Evolutionary conservation across 306 rosid species (phyloP), one percentile per base, ranked within the genome.

Genomic region (Corylus avellana): DNA sequence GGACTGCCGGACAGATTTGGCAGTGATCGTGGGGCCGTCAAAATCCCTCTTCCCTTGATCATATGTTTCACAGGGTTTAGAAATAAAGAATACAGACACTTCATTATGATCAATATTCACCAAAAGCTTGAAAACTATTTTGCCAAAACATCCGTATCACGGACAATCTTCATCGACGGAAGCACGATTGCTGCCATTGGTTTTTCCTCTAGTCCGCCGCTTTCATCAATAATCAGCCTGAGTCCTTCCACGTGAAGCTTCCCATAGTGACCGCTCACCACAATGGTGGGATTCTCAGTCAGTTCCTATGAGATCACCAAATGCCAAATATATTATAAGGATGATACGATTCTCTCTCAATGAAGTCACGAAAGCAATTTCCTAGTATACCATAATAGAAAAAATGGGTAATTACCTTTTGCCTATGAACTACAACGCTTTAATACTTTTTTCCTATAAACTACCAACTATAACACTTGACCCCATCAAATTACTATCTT

Each of bases 191-290:
- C 97, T 66, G 97, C 98, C 56, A 94, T 80, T 10, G 97, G 91
- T 17, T 57, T 91, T 50, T 92, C 76, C 57, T 69, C 63, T 10
- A 12, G 72, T 0, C 98, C 98, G 8, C 97, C 98, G 10, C 97
- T 91, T 87, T 92, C 90, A 50, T 94, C 98, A 42, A 94, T 88
- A 73, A 92, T 83, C 81, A 94, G 77, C 84, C 97, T 79, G 13
- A 83, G 86, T 64, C 97, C 98, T 74, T 95, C 94, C 51, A 87
- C 73, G 70, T 86, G 87, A 66, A 92, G 97, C 77, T 91, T 95
- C 63, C 32, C 98, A 62, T 95, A 98, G 89, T 92, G 98, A 83
- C 98, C 98, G n/a, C 98, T 92, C 53, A 91, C 93, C 59, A 95
- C 74, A 32, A 92, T 78, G 51, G 91, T 91, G 55, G 86, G 80